Evolutionary conservation across 441 rosid genomes (phyloP).

Genomic region (Bocquillonia castaneifolia): DNA sequence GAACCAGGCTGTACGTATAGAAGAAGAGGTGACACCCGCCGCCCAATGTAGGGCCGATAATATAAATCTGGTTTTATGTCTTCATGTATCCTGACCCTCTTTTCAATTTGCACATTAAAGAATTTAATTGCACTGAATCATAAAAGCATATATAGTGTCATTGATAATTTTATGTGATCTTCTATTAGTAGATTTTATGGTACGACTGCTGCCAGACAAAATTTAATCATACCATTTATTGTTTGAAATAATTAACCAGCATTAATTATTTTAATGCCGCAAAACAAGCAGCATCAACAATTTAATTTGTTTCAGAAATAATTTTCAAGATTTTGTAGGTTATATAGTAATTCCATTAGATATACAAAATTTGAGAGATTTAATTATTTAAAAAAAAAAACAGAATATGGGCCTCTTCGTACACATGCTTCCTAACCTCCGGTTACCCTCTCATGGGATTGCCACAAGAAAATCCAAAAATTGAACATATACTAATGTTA

Average conservation of each 20-base stretch:
- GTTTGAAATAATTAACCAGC: background rate
- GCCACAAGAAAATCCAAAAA: conserved; percentile 3
- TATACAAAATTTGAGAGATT: background rate
- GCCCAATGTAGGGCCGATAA: conserved; percentile 22
- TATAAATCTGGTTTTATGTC: conserved; percentile 17
- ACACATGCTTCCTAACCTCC: conserved; percentile 21
- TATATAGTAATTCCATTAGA: background rate
- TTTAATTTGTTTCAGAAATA: background rate
- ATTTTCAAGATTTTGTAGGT: background rate
- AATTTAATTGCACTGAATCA: background rate
- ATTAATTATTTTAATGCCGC: background rate
- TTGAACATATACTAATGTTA: background rate
- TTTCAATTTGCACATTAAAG: background rate
- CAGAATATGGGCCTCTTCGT: background rate
- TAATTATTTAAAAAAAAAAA: background rate
- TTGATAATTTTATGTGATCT: conserved; percentile 4
- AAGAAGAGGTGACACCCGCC: conserved; percentile 19
- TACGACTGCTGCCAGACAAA: background rate
- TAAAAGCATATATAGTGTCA: background rate
- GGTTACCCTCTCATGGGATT: background rate
- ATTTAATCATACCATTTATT: background rate
- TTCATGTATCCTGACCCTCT: conserved; percentile 12
- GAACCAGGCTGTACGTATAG: conserved; percentile 22
- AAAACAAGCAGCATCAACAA: conserved; percentile 3
- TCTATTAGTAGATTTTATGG: background rate